phyloP scores from a whole-genome alignment of 1,139 yeast species.

The Arxiozyma slooffiae region DNA sequence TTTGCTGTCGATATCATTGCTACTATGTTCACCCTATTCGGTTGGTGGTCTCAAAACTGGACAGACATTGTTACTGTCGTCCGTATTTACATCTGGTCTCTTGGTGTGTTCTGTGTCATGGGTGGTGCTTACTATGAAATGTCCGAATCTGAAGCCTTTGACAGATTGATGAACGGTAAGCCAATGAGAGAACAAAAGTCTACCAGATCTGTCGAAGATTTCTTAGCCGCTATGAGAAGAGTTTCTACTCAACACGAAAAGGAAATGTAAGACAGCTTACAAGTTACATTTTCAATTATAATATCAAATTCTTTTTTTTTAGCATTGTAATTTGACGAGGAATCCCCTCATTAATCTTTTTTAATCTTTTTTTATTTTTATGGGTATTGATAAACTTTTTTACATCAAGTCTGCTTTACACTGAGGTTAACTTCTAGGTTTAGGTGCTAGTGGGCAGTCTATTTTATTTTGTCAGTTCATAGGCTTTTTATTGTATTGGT shows the following conservation, averaged over 20 bases:
- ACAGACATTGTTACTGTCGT: slow-evolving; percentile 90
- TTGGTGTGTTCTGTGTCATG: slow-evolving; percentile 91
- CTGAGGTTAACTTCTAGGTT: not conserved
- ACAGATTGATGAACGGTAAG: slow-evolving; percentile 90
- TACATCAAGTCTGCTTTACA: slow-evolving; percentile 1
- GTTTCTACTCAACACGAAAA: slow-evolving; percentile 96
- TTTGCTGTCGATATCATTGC: slow-evolving; percentile 79
- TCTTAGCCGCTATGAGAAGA: slow-evolving; percentile 94
- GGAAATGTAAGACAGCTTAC: slow-evolving; percentile 30
- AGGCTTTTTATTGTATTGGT: not conserved
- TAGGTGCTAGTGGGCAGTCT: not conserved
- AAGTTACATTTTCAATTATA: slow-evolving; percentile 1
- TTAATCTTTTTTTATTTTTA: slow-evolving; percentile 4
- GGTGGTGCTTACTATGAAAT: slow-evolving; percentile 95
- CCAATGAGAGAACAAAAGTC: slow-evolving; percentile 52
- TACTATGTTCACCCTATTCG: slow-evolving; percentile 84
- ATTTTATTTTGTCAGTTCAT: not conserved
- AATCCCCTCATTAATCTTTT: slow-evolving; percentile 2
- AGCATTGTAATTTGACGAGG: not conserved
- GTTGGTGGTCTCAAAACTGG: slow-evolving; percentile 98
- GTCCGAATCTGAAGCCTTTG: slow-evolving; percentile 80
- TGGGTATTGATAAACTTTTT: slow-evolving; percentile 11
- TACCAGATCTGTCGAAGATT: slow-evolving; percentile 86
- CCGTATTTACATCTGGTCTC: slow-evolving; percentile 89
- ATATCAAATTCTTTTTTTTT: not conserved